A percentile compares a stretch with the other conserved stretches of the same genome.
These are phyloP conservation scores for Magnusiomyces tetraspermus DNA, from an alignment of 1,139 yeast species.

Conservation along the genomic window DNA sequence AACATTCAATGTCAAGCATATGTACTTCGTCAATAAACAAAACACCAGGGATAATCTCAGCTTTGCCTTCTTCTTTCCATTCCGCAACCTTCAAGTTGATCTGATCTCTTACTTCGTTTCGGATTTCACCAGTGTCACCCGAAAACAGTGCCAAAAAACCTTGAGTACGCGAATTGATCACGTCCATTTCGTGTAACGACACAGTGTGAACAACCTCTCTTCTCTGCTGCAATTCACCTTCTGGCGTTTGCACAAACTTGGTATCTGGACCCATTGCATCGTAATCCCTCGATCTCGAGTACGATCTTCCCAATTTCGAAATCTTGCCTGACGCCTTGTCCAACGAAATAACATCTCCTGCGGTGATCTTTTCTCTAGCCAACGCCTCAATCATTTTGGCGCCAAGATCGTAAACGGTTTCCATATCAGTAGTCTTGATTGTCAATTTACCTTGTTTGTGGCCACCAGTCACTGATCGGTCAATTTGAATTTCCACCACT, in stretches of 20 bases:
- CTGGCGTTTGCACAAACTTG: constrained; percentile 95
- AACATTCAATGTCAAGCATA: constrained; percentile 96
- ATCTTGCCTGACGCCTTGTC: constrained; percentile 95
- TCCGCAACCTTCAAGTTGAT: constrained; percentile 94
- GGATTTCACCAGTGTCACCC: constrained; percentile 96
- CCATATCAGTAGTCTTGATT: constrained; percentile 98
- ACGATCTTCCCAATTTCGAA: constrained; percentile 88
- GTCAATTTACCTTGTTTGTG: constrained; percentile 97
- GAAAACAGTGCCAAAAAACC: constrained; percentile 93
- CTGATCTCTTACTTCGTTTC: constrained; percentile 93
- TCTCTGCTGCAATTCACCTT: constrained; percentile 94
- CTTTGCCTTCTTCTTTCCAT: constrained; percentile 99
- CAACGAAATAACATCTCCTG: constrained; percentile 94
- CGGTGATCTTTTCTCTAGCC: constrained; percentile 89
- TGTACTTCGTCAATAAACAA: constrained; percentile 96
- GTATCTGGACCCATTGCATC: constrained; percentile 99
- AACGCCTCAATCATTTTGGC: constrained; percentile 95
- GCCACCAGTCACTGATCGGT: constrained; percentile 92
- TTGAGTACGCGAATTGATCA: constrained; percentile 94
- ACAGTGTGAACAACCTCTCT: constrained; percentile 95
- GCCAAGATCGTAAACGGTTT: constrained; percentile 93
- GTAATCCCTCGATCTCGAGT: constrained; percentile 91
- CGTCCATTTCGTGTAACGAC: constrained; percentile 94
- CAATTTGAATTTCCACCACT: constrained; percentile 96
- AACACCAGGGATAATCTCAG: constrained; percentile 97